phyloP scores from a whole-genome alignment of 2,329 filamentous ascomycete genomes.

The Clathrospora elynae region DNA sequence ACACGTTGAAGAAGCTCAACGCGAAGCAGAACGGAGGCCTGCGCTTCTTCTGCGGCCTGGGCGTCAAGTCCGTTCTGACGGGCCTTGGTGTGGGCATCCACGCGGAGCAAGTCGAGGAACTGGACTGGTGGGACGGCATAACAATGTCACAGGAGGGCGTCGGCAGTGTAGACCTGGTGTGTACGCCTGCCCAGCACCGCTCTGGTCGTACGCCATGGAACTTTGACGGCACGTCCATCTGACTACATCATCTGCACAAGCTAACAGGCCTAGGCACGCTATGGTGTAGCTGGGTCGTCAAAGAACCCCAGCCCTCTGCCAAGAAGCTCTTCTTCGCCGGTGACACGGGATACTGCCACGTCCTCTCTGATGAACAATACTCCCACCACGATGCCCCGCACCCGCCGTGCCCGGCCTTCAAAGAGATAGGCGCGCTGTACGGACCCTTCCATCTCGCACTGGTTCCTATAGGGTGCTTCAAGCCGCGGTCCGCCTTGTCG shows the following conservation, averaged over 20 bases:
- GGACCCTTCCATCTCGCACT: conserved; percentile 58
- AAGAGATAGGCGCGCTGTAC: conserved; percentile 53
- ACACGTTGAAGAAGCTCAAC: conserved; percentile 52
- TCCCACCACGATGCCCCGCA: conserved; percentile 43
- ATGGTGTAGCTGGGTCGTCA: conserved; percentile 57
- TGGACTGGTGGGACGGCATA: conserved; percentile 59
- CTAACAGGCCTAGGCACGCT: no score
- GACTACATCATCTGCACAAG: no score
- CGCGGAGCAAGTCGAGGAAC: conserved; percentile 51
- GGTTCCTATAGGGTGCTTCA: conserved; percentile 57
- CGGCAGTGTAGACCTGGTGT: conserved; percentile 51
- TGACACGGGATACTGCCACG: conserved; percentile 56
- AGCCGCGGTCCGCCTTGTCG: conserved; percentile 53
- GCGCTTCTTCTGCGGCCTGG: conserved; percentile 52
- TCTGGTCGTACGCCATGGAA: conserved; percentile 52
- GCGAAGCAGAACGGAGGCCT: conserved; percentile 44
- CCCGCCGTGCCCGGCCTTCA: conserved; percentile 56
- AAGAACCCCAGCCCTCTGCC: conserved; percentile 28
- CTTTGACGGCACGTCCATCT: conserved; percentile 43
- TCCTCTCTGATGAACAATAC: conserved; percentile 36
- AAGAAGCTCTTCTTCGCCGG: conserved; percentile 56
- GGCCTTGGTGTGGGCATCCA: conserved; percentile 48
- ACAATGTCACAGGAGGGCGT: conserved; percentile 40
- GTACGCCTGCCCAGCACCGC: conserved; percentile 56
- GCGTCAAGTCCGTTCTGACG: conserved; percentile 47